Conservation (phyloP, 768 basidiomycete genomes). For the Boletus fagicola region DNA sequence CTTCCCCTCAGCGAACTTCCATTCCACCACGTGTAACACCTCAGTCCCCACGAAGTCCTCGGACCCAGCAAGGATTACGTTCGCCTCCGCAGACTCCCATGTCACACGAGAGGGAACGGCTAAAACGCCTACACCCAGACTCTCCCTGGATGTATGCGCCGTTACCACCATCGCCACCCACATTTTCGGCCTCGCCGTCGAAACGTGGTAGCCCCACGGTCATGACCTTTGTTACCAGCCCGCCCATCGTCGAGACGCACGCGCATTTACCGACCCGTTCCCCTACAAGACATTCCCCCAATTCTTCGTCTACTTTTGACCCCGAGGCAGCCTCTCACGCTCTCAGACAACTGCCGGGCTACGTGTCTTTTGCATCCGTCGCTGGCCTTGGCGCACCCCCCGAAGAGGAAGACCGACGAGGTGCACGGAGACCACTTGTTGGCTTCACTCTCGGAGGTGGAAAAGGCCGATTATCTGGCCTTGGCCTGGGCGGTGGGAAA, state of each 20-base stretch:
- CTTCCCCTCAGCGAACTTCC: conserved; percentile 6
- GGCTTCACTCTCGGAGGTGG: conserved; percentile 19
- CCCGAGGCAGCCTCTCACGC: conserved; percentile 59
- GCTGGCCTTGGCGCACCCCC: conserved; percentile 67
- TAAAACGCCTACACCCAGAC: conserved; percentile 13
- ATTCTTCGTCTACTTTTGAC: conserved; percentile 49
- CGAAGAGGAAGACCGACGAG: conserved; percentile 39
- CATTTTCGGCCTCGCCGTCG: conserved; percentile 31
- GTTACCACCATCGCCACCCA: conserved; percentile 30
- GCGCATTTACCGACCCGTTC: conserved; percentile 11
- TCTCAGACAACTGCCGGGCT: conserved; percentile 56
- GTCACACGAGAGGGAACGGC: conserved; percentile 12
- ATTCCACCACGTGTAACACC: conserved; percentile 7
- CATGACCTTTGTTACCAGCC: conserved; percentile 22
- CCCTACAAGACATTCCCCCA: conserved; percentile 13
- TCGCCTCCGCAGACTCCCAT: conserved; percentile 25
- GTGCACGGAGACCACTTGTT: conserved; percentile 20
- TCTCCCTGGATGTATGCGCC: conserved; percentile 32
- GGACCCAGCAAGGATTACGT: conserved; percentile 12
- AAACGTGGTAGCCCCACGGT: conserved; percentile 23
- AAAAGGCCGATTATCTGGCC: conserved; percentile 20
- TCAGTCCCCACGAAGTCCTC: conserved; percentile 19
- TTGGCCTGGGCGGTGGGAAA: conserved; percentile 32
- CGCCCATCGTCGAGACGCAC: conserved; percentile 14
- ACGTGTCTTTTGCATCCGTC: conserved; percentile 65